phyloP scores from a whole-genome alignment of 106 monocot genomes.

The Platanthera zijinensis region DNA sequence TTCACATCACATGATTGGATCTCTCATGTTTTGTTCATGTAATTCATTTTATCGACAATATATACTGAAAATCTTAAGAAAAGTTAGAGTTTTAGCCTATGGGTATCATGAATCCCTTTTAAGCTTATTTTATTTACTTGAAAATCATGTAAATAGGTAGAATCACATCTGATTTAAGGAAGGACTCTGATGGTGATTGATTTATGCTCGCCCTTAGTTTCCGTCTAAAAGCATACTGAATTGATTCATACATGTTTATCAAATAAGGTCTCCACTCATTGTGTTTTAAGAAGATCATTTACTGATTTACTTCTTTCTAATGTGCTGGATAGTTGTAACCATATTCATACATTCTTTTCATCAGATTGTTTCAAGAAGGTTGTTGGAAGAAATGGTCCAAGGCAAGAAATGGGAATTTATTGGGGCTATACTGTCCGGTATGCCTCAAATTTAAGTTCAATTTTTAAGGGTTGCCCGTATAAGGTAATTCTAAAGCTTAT shows the following conservation, averaged over 20 bases:
- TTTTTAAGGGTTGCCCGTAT: slow-evolving; percentile 48
- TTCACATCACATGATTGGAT: no score
- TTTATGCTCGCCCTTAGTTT: background rate
- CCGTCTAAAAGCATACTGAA: background rate
- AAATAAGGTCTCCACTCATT: background rate
- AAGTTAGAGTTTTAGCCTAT: no score
- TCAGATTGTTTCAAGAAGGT: slow-evolving; percentile 50
- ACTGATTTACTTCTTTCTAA: background rate
- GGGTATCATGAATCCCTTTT: no score
- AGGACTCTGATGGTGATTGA: background rate
- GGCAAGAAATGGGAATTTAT: slow-evolving; percentile 70
- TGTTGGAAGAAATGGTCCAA: slow-evolving; percentile 47
- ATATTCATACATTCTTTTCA: slow-evolving; percentile 8
- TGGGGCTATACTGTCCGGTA: slow-evolving; percentile 95
- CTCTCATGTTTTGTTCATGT: no score
- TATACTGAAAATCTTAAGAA: no score
- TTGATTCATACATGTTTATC: background rate
- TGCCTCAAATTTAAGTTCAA: slow-evolving; percentile 58
- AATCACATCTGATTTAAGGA: no score
- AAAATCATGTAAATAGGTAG: no score
- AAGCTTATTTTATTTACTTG: no score
- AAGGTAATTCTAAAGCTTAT: slow-evolving; percentile 35
- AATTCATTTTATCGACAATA: no score
- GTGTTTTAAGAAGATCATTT: background rate
- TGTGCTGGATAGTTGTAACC: background rate